Evolutionary conservation across 177 flowering plant species (phyloP).

Genomic region (Telopea speciosissima): DNA sequence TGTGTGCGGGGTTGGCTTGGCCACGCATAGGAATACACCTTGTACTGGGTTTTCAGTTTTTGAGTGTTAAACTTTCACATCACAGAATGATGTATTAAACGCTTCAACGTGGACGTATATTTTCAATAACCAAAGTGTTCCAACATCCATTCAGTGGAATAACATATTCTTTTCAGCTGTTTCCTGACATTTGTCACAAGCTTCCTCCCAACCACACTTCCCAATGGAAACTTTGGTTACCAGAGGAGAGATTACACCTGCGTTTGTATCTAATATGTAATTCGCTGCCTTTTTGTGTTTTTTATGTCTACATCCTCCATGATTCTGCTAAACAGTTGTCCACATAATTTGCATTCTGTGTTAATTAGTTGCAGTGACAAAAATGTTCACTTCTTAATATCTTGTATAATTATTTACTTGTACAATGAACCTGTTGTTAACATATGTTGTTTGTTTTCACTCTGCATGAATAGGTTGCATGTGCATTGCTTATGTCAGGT

Average conservation of each 20-base stretch:
- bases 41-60: not conserved
- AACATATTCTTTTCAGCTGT: not conserved
- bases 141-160: not conserved
- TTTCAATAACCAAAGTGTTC: not conserved
- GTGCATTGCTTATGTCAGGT: slow-evolving; percentile 83
- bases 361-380: not conserved
- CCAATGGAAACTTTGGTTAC: not conserved
- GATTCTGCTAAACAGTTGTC: not conserved
- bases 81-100: not conserved
- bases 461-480: slow-evolving; percentile 60
- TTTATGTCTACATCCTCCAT: not conserved
- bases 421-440: not conserved
- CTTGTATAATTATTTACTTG: not conserved
- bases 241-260: not conserved
- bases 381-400: not conserved
- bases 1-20: no score
- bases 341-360: not conserved
- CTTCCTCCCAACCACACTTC: not conserved
- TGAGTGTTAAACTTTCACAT: not conserved
- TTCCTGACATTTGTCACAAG: not conserved
- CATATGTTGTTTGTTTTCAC: slow-evolving; percentile 2
- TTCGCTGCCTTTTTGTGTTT: not conserved
- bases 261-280: not conserved
- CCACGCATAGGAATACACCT: no score
- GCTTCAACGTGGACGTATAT: not conserved